Evolutionary conservation across 139 green algal species (phyloP).

Genomic region (Chlamydomonas asymmetrica): DNA sequence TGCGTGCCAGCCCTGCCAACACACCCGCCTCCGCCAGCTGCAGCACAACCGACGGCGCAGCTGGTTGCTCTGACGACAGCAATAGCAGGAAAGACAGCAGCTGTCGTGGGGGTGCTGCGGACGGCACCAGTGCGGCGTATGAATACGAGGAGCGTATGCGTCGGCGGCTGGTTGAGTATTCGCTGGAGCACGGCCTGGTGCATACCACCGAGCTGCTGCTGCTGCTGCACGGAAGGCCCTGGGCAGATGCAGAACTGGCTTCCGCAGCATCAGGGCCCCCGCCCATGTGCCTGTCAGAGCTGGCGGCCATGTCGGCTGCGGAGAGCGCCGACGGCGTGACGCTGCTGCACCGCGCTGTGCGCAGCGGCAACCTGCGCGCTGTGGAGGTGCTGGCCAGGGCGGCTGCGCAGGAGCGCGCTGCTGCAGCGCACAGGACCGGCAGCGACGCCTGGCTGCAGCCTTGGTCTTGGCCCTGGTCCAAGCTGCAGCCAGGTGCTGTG

Average conservation of each 20-base stretch:
- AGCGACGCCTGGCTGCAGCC: not conserved
- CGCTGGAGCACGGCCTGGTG: conserved; percentile 7
- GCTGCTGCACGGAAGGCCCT: no score
- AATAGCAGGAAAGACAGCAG: not conserved
- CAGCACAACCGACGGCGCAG: not conserved
- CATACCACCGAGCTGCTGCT: not conserved
- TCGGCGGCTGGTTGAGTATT: conserved; percentile 1
- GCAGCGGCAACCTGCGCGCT: conserved; percentile 2
- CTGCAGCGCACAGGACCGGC: not conserved
- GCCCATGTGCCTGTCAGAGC: not conserved
- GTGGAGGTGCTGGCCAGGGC: not conserved
- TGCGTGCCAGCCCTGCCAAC: not conserved
- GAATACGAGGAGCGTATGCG: no score
- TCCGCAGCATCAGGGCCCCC: not conserved
- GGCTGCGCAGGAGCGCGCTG: not conserved
- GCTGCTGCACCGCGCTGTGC: conserved; percentile 22
- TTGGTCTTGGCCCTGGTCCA: not conserved
- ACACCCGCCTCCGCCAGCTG: not conserved
- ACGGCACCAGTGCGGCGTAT: no score
- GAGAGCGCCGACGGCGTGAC: conserved; percentile 12
- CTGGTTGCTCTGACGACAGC: not conserved
- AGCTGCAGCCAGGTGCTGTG: not conserved
- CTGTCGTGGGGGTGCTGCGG: not conserved
- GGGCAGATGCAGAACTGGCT: not conserved
- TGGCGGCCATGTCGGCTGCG: conserved; percentile 1